Percentiles rank a stretch among this genome's conserved stretches.
Evolutionary conservation across 2,329 filamentous ascomycete genomes (phyloP).

Genomic region (Colletotrichum sp.): DNA sequence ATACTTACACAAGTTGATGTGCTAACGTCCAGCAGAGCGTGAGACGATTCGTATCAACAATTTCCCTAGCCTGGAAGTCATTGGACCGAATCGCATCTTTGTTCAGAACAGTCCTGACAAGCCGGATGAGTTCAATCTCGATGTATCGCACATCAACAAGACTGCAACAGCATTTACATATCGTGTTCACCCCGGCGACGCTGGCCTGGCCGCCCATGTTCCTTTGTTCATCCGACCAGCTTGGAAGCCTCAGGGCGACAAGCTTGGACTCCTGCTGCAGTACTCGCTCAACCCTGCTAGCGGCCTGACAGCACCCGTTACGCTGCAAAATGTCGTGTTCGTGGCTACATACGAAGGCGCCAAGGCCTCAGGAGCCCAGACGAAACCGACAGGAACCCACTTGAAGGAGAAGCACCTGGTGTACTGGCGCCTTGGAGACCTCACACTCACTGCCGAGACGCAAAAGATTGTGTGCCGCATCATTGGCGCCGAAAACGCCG

Average conservation of each 20-base stretch:
- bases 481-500: constrained; percentile 70
- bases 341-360: constrained; percentile 74
- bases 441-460: constrained; percentile 69
- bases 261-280: constrained; percentile 84
- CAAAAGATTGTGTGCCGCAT: constrained; percentile 87
- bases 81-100: constrained; percentile 93
- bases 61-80: constrained; percentile 85
- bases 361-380: constrained; percentile 71
- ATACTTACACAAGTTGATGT: no score
- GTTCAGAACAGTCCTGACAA: constrained; percentile 72
- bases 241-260: constrained; percentile 85
- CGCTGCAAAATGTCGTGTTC: constrained; percentile 75
- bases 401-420: constrained; percentile 77
- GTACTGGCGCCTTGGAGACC: constrained; percentile 81
- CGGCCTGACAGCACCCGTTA: constrained; percentile 45
- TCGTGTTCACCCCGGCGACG: constrained; percentile 75
- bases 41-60: constrained; percentile 86
- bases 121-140: constrained; percentile 80
- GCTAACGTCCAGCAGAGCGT: constrained; percentile 41
- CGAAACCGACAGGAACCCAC: constrained; percentile 81
- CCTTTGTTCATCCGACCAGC: constrained; percentile 76
- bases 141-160: constrained; percentile 74
- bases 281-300: constrained; percentile 82
- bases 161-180: constrained; percentile 91
- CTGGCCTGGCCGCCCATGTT: constrained; percentile 59